Base-by-base conservation (phyloP, 441 rosid genomes). In the Adansonia grandidieri region DNA sequence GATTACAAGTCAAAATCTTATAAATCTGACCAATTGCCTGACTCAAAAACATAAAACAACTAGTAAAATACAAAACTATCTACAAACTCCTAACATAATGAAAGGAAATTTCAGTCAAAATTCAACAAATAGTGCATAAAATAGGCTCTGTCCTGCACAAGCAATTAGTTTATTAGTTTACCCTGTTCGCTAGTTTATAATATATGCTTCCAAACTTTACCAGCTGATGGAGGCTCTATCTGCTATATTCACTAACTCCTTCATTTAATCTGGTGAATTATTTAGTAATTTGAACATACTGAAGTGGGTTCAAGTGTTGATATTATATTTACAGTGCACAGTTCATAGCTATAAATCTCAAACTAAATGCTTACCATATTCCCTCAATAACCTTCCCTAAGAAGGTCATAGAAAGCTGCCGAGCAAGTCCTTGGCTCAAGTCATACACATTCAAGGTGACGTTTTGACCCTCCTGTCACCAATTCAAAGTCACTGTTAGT, bases 391-490 rank as follows among this genome's bases (percentile, higher is more conserved):
- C 89, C 84, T 91, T 93, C 48, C 99, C 99, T 83, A 96, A 76
- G 66, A 96, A 89, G 3, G 96, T 20, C 6, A 84, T 82, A 2
- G 99, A 96, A 57, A 96, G 93, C 78, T 93, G 97, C 14, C 92
- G 97, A 0, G 99, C 99, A 67, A 96, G 86, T 75, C 99, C 99
- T 82, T 87, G 95, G 90, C 98, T 96, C 42, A 96, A 87, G 71
- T 96, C 99, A 76, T 96, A 93, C 32, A 96, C 91, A 77, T 92
- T 87, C 91, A 96, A 86, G 4, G 86, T 74, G 22, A 96, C 97
- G 84, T 40, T 86, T 83, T 90, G 84, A 60, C 94, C 91, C 85
- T 92, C 98, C 99, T 94, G 89, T 83, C 82, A 84, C 60, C 82
- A 45, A 15, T 58, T 70, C 71, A 63, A 44, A 75, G n/a, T 58